Evolutionary conservation across 495 filamentous ascomycete genomes (phyloP), one percentile per base, ranked within the genome.

Genomic region (Rusavskia elegans): DNA sequence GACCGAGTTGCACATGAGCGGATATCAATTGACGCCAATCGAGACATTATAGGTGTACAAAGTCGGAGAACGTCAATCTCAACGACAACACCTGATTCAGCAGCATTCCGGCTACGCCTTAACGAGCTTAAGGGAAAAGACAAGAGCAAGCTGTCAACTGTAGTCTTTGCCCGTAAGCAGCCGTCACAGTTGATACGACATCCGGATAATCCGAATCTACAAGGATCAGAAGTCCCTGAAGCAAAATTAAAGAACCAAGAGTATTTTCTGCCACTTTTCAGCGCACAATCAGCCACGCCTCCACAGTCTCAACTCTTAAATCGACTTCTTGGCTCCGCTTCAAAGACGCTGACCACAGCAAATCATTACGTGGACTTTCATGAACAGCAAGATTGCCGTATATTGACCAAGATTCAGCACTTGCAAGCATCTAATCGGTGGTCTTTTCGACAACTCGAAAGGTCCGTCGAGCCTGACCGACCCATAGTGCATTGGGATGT

Each of bases 351-450:
- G 27, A 83, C 79, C 19, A 94, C 89, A 0, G 68, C 77, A 2
- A 86, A 92, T 59, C 80, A 87, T 52, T 76, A 81, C 25, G 73
- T 87, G 3, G 81, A 82, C 19, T 78, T 89, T 42, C 76, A 84
- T 41, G 92, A 97, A 58, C 76, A 81, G 45, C 87, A 89, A 68
- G 85, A 92, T 51, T 85, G 83, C 56, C 83, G 83, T 49, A 83
- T 94, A 11, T 61, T 96, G 13, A 81, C 83, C 20, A 74, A 86
- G 5, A 87, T 97, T 16, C 92, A 95, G 57, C 80, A 87, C 45
- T 72, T 97, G 39, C 92, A 97, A 58, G 83, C 84, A 59, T 79
- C 84, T 16, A 87, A 90, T 57, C 78, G 85, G 54, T 95, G 92
- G 89, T 90, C 89, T 2, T 69, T 98, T 54, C 77, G 89, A 49